Evolutionary conservation across 1,139 yeast genomes (phyloP).

Genomic region (Yamadazyma sp.): DNA sequence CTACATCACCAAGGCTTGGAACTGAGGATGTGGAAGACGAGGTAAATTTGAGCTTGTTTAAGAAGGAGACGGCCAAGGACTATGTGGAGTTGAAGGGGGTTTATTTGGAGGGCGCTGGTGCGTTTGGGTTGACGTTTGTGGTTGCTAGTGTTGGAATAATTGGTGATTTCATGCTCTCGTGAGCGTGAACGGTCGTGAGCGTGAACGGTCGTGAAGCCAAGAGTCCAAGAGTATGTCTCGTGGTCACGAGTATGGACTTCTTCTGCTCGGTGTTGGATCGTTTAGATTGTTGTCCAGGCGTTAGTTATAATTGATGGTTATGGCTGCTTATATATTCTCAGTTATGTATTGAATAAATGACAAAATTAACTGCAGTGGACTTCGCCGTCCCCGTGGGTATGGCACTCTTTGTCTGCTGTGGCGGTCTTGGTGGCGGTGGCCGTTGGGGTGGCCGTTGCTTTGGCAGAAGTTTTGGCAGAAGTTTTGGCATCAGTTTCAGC

Average conservation of each 20-base stretch:
- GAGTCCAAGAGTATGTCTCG: no score
- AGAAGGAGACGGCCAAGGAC: constrained; percentile 37
- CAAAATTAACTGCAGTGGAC: constrained; percentile 16
- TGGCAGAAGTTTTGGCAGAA: constrained; percentile 1
- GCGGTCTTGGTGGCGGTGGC: constrained; percentile 4
- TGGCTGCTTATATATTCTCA: no score
- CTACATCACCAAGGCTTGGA: constrained; percentile 30
- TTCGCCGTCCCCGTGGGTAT: constrained; percentile 21
- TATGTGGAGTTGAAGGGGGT: constrained; percentile 30
- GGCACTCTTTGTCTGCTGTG: constrained; percentile 12
- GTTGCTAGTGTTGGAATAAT: constrained; percentile 48
- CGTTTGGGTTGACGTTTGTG: constrained; percentile 42
- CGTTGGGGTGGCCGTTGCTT: background rate
- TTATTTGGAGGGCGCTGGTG: constrained; percentile 36
- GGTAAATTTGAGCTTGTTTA: constrained; percentile 38
- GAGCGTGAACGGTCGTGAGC: background rate
- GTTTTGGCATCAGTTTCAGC: constrained; percentile 4
- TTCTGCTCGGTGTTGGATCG: no score
- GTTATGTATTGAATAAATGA: no score
- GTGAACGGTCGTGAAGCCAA: no score
- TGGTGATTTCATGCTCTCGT: constrained; percentile 38
- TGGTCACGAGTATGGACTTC: no score
- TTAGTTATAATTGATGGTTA: no score
- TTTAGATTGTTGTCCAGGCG: no score
- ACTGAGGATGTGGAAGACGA: constrained; percentile 35